phyloP scores from a whole-genome alignment of 2,329 filamentous ascomycete species.

The Uncinocarpus reesii region DNA sequence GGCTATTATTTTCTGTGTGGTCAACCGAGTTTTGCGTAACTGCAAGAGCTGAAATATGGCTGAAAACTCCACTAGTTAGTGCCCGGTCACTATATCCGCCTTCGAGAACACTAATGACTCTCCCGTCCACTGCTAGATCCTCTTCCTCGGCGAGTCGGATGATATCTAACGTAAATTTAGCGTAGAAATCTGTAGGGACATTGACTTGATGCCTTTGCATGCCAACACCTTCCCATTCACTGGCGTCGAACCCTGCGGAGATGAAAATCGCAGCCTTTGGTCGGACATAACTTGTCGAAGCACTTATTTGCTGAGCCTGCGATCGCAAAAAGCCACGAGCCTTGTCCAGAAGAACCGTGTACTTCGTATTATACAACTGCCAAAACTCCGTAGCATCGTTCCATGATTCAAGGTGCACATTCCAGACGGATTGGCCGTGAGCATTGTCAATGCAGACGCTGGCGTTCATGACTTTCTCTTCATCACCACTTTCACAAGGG shows the following conservation, averaged over 20 bases:
- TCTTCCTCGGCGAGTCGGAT: slow-evolving; percentile 72
- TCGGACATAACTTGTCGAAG: slow-evolving; percentile 46
- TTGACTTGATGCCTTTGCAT: slow-evolving; percentile 97
- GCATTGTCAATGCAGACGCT: slow-evolving; percentile 91
- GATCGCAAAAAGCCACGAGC: slow-evolving; percentile 62
- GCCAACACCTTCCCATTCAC: slow-evolving; percentile 79
- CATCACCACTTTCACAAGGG: slow-evolving; percentile 87
- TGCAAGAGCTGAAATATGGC: slow-evolving; percentile 75
- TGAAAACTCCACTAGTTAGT: slow-evolving; percentile 74
- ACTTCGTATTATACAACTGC: slow-evolving; percentile 71
- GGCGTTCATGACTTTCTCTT: slow-evolving; percentile 85
- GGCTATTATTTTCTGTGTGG: slow-evolving; percentile 26
- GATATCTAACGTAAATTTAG: slow-evolving; percentile 76
- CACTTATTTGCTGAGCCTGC: slow-evolving; percentile 57
- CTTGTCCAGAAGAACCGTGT: slow-evolving; percentile 68
- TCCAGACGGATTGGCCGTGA: slow-evolving; percentile 91
- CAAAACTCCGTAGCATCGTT: slow-evolving; percentile 76
- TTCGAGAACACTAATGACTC: slow-evolving; percentile 86
- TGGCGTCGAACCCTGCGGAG: slow-evolving; percentile 93
- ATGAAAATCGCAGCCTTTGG: slow-evolving; percentile 86
- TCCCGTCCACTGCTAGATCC: slow-evolving; percentile 64
- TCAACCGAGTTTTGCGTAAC: slow-evolving; percentile 33
- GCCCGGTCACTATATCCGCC: slow-evolving; percentile 93
- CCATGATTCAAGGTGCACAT: slow-evolving; percentile 86
- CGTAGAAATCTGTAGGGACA: slow-evolving; percentile 94